Evolutionary conservation across 768 basidiomycete genomes (phyloP), one percentile per base, ranked within the genome.

Genomic region (Epithele typhae): DNA sequence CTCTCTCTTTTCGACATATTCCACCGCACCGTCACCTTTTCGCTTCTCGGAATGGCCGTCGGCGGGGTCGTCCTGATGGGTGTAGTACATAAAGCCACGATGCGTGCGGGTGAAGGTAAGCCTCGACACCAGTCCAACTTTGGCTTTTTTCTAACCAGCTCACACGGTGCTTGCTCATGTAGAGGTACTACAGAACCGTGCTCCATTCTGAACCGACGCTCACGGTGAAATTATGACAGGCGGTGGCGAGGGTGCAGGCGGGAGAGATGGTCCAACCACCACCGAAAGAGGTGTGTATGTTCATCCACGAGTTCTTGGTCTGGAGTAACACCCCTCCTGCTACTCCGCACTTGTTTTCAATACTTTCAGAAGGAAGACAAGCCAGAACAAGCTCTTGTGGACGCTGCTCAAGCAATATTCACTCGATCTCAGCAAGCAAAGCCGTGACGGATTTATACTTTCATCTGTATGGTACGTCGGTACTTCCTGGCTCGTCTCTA

Each of bases 91-190:
- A 67, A 65, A 19, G 72, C 80, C 39, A 79, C 78, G 3, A 61
- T 83, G 50, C 67, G 68, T 40, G 68, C 72, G 43, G 78, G 78
- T 44, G 69, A 72, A 77, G 81, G 81, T 81, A 61, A 47, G 76
- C 65, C 40, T n/a, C 37, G 0, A 7, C 24, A 15, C 6, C 12
- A 9, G 19, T 3, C 18, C 30, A 12, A 7, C 12, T 27, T 18
- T 23, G 21, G 14, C 34, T 10, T 10, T 30, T 8, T 23, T 23
- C 18, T 17, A 17, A 39, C n/a, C n/a, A 33, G 1, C 11, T 14
- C 10, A 25, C 15, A 2, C 30, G 15, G 7, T 3, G 11, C 25
- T 12, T 43, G 2, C 17, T n/a, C 4, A 25, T 40, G 24, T 23
- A 53, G 52, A 53, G 52, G 52, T 53, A n/a, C 19, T 22, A 47